Evolutionary conservation across 164 flowering plant genomes (phyloP).

Genomic region (Cinnamomum micranthum): DNA sequence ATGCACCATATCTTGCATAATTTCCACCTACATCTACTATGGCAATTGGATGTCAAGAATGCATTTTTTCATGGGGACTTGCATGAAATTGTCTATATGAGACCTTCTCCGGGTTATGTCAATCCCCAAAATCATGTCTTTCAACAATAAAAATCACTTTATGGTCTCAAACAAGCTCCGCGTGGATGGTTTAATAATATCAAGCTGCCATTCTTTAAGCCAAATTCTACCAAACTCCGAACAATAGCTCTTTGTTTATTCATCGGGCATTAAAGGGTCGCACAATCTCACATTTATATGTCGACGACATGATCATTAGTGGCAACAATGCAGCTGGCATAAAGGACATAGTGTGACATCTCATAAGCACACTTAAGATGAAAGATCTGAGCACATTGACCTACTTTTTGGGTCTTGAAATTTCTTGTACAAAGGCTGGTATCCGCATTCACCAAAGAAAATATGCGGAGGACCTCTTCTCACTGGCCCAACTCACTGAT

Average conservation of each 20-base stretch:
- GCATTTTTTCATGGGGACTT: not conserved
- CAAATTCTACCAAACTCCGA: not conserved
- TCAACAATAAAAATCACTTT: not conserved
- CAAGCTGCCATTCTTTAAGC: not conserved
- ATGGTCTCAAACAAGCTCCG: not conserved
- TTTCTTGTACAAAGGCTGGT: not conserved
- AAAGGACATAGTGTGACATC: not conserved
- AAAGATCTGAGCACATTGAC: not conserved
- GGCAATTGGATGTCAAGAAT: not conserved
- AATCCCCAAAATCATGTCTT: not conserved
- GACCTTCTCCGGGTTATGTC: not conserved
- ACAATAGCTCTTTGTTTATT: not conserved
- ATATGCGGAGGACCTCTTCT: not conserved
- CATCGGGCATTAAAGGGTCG: not conserved
- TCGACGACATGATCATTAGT: not conserved
- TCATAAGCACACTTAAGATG: not conserved
- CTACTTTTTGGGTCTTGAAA: not conserved
- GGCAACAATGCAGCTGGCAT: not conserved
- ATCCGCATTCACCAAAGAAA: not conserved
- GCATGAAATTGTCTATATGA: not conserved
- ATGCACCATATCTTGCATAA: not conserved
- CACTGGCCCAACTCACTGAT: not conserved
- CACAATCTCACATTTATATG: not conserved
- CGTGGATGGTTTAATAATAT: not conserved
- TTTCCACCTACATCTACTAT: not conserved